Base-by-base conservation (phyloP, 2,329 filamentous ascomycete species). In the Aaosphaeria pasadenensis region DNA sequence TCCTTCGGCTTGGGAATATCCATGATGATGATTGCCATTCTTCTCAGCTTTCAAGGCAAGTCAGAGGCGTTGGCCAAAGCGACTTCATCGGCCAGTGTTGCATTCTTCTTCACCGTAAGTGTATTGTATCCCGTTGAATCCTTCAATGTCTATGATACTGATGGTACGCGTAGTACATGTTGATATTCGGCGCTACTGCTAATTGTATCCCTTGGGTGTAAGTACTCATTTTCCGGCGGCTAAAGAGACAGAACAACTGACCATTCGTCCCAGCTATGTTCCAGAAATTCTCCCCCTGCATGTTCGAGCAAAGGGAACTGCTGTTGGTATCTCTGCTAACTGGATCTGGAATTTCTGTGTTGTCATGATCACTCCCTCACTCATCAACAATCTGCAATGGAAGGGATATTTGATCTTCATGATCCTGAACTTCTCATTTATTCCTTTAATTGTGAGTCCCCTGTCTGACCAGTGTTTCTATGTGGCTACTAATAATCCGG, bases 371-470 rank as follows among this genome's bases (percentile, higher is more conserved):
- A 81, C 77, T 0, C 77, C 78, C 0, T 72, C 74, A 1, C 64
- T 77, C 2, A 72, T 81, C 49, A 70, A 71, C 42, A 72, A 69
- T 5, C 62, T 82, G 1, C 55, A 70, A 29, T 81, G 76, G 76
- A 75, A 76, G 53, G 74, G 73, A 0, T 81, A 81, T 52, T 62
- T 81, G 3, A 79, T 80, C 53, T 81, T 79, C 61, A 77, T 76
- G 66, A 67, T 63, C 28, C 67, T 76, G 7, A 79, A 80, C 53
- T 68, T 78, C 24, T 55, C 65, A 1, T 75, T 74, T 54, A 66
- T 75, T 0, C 72, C 73, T 1, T 63, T 80, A 2, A 67, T 79
- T 9, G 49, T 48, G 46, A 49, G 46, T 45, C 24, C 3, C 3
- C 24, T 40, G 9, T 4, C 24, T 24, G 17, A 24, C 4, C 4